Base-by-base conservation (phyloP, 1,284 basidiomycete species). In the Pyrrhoderma noxium region DNA sequence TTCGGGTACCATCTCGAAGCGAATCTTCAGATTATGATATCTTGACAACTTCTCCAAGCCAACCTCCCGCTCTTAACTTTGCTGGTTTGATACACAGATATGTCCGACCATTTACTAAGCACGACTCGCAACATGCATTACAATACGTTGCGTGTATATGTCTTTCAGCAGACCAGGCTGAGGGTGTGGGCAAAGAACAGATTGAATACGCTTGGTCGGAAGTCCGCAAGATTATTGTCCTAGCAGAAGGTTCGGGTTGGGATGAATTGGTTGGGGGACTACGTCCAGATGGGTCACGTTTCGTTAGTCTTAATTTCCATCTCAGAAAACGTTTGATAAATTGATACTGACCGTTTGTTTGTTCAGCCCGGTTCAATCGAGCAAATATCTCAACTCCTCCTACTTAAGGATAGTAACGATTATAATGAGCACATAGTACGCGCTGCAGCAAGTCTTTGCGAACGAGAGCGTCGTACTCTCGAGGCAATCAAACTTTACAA, bases 401-500 rank as follows among this genome's bases (percentile, higher is more conserved):
- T 84, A 47, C 78, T 98, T 21, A 69, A 77, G 49, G 80, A 85
- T 61, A 70, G 74, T 51, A 72, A 79, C 44, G 80, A 88, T 48
- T 96, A 89, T 72, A 82, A 94, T 51, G 79, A 81, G 34, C 77
- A 88, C 37, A 91, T 98, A 53, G 86, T 98, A 49, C 71, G 85
- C 54, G 80, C 82, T 9, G 89, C 93, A 0, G 90, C 93, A 1
- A 75, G 78, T 47, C 76, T 89, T 60, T 85, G 76, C 74, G 52
- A 86, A 77, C 67, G 82, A 82, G 57, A 86, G 84, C 59, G 84
- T 86, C 85, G 89, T 25, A 83, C 89, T 40, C 77, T 85, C 3
- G 93, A 98, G 65, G 93, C 93, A 1, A 93, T 99, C 69, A 88
- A 95, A 65, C 72, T 99, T 43, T 98, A 93, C 72, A 95, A 98